Evolutionary conservation across 2,329 filamentous ascomycete genomes (phyloP), one percentile per base, ranked within the genome.

Genomic region (Ilyonectria mors-panacis): DNA sequence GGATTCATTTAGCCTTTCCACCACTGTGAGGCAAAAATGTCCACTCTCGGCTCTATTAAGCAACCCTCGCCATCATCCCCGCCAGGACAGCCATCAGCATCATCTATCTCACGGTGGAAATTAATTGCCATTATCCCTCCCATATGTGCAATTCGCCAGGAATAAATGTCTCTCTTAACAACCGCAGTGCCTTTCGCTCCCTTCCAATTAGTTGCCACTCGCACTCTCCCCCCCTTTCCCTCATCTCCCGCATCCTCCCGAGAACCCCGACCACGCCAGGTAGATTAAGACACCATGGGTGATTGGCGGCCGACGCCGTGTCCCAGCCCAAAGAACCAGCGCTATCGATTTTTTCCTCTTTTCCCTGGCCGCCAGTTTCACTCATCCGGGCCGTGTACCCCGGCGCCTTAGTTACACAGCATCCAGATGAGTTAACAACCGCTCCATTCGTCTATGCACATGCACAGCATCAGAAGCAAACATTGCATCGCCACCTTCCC

Each of bases 191-290:
- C 7, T 37, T 23, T 17, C 33, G 23, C 33, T 51, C 45, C 51
- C 45, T 62, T 39, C 35, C 13, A 61, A 30, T 21, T 45, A 47
- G n/a, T 54, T 48, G 37, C 39, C 23, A 48, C 42, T 45, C 51
- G 28, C 26, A 33, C 39, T 53, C 39, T 51, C 42, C 42, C 42
- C 48, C 47, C 33, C 26, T 51, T 50, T 44, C 53, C 50, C 26
- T 55, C 54, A 64, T 59, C 57, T 62, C 65, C 65, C 65, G 65
- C 54, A 65, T 68, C 35, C 65, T 65, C 65, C 65, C 65, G 64
- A 63, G 39, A 39, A 59, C 48, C 57, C 51, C 39, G 48, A 50
- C 54, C 59, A 59, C 59, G 39, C 63, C 59, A 66, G 30, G 63
- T 62, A 61, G 51, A 61, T 61, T 51, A 66, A 66, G 21, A 56